Percentiles rank a stretch among this genome's conserved stretches.
phyloP scores from a whole-genome alignment of 148 eudicot species.

The Rhododendron simsii region DNA sequence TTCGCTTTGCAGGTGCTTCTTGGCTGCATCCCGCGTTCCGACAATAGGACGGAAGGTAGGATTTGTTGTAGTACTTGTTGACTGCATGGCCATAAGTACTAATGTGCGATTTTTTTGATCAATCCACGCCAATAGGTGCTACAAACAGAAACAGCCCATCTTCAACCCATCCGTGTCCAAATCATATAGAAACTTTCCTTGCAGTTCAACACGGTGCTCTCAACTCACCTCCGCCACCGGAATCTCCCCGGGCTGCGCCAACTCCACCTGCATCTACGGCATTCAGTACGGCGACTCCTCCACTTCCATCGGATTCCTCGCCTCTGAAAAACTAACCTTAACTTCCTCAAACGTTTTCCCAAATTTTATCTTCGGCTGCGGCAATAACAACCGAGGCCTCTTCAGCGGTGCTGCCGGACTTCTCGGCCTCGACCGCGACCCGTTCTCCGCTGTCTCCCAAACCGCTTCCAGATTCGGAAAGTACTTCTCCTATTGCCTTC shows the following conservation, averaged over 20 bases:
- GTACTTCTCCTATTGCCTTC: constrained; percentile 1
- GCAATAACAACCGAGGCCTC: constrained; percentile 58
- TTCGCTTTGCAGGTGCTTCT: no score
- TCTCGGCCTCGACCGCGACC: constrained; percentile 47
- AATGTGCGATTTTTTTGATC: not conserved
- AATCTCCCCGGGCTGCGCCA: constrained; percentile 31
- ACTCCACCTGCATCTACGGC: constrained; percentile 47
- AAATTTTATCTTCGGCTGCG: constrained; percentile 33
- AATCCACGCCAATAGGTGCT: not conserved
- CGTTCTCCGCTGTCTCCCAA: constrained; percentile 44
- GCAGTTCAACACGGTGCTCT: constrained; percentile 42
- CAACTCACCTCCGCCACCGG: constrained; percentile 45
- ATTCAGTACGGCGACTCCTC: constrained; percentile 51
- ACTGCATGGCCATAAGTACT: no score
- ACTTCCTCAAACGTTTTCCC: not conserved
- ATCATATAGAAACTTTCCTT: constrained; percentile 49
- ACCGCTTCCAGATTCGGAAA: not conserved
- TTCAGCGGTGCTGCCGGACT: constrained; percentile 46
- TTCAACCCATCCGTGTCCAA: constrained; percentile 17
- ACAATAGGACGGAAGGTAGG: no score
- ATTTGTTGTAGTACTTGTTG: no score
- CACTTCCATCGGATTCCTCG: not conserved
- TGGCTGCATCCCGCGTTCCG: no score
- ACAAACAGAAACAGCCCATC: not conserved
- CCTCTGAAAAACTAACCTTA: not conserved